A percentile compares a stretch with the other conserved stretches of the same genome.
Evolutionary conservation across 768 basidiomycete species (phyloP).

Genomic region (Rubroboletus pulcherrimus): DNA sequence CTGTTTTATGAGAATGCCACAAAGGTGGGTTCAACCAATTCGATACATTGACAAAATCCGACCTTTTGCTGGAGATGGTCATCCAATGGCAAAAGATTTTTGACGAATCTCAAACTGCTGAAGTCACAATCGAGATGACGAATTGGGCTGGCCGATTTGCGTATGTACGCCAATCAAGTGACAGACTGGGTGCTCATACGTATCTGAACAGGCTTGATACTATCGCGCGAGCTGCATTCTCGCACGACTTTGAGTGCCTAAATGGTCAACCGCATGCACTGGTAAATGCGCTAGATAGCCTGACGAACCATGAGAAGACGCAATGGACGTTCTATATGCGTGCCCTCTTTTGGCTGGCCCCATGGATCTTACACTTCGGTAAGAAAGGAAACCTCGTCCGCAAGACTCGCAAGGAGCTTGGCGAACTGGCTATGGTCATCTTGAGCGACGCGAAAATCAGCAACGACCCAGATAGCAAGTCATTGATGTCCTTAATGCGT

Average conservation of each 20-base stretch:
- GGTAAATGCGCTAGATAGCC: slow-evolving; percentile 50
- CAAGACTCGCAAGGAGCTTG: slow-evolving; percentile 50
- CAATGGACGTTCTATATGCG: slow-evolving; percentile 60
- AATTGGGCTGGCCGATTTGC: slow-evolving; percentile 60
- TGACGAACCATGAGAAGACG: slow-evolving; percentile 60
- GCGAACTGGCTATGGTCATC: slow-evolving; percentile 47
- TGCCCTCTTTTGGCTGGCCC: slow-evolving; percentile 58
- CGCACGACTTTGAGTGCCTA: slow-evolving; percentile 57
- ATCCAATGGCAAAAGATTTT: slow-evolving; percentile 46
- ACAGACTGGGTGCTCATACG: not conserved
- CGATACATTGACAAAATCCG: not conserved
- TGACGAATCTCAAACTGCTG: slow-evolving; percentile 37
- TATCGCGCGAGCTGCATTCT: slow-evolving; percentile 58
- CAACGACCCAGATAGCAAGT: slow-evolving; percentile 43
- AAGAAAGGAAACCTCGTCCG: slow-evolving; percentile 58
- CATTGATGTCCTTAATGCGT: slow-evolving; percentile 56
- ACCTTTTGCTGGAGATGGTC: slow-evolving; percentile 34
- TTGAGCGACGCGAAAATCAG: slow-evolving; percentile 50
- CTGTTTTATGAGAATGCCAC: slow-evolving; percentile 55
- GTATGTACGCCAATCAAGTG: slow-evolving; percentile 34
- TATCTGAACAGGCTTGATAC: slow-evolving; percentile 47
- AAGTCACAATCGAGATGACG: slow-evolving; percentile 51
- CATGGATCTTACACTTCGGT: slow-evolving; percentile 51
- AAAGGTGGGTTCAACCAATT: slow-evolving; percentile 24
- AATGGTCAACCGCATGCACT: slow-evolving; percentile 46